Evolutionary conservation across 129 eudicot genomes (phyloP), one percentile per base, ranked within the genome.

Genomic region (Ambrosia artemisiifolia): DNA sequence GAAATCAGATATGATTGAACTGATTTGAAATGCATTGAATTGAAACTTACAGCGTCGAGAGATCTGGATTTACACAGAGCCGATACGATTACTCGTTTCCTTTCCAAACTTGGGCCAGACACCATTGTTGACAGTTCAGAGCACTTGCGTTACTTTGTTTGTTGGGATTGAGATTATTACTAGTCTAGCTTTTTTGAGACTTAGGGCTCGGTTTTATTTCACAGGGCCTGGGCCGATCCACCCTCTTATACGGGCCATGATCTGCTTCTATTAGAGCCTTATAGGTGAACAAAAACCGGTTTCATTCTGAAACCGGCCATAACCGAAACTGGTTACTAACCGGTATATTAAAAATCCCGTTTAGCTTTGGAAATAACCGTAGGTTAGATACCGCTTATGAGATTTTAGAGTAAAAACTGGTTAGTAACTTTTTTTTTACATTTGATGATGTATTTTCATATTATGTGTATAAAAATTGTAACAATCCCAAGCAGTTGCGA

Each of bases 21-120:
- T 13, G 42, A 44, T n/a, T 28, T 67, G 75, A 67, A 75, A 53
- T 57, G 43, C 42, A 48, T 56, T 6, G 19, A 36, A 32, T 1
- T 55, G 57, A 17, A 71, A 63, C 86, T 83, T 84, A 88, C 97
- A 7, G 96, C 80, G 62, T 91, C 88, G 3, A 89, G 18, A 17
- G 83, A 75, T 78, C 75, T 75, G 68, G 65, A 78, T 74, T 83
- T 87, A 51, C 96, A 92, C 70, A 92, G 91, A 75, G 88, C 90
- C 17, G 74, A 72, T 51, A 83, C 82, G 38, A 89, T 79, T 63
- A 14, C 67, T 73, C 76, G 80, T 80, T 87, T 92, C 67, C 84
- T 73, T 48, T 81, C 76, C 33, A 65, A 38, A 40, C 19, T 40
- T 33, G 66, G 46, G 63, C 19, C 53, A 61, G 83, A 65, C 67